Conservation (phyloP, 192 early-diverging fungal species). For the Backusella luteola region DNA sequence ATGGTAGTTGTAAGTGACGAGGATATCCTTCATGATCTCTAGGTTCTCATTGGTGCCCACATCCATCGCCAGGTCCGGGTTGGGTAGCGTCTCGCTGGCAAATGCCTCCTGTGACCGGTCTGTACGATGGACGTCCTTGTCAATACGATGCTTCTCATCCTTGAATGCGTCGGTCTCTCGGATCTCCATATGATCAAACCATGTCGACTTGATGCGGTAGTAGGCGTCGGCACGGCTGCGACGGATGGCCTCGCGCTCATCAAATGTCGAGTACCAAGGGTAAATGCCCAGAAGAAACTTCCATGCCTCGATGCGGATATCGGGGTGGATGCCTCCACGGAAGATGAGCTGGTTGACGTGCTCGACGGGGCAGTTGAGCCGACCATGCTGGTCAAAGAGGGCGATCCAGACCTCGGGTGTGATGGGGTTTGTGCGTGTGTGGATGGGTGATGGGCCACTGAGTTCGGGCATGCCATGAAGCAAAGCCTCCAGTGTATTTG, state of each 20-base stretch:
- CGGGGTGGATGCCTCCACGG: conserved; percentile 75
- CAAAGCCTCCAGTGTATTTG: background rate
- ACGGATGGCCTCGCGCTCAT: conserved; percentile 67
- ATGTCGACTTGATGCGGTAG: conserved; percentile 63
- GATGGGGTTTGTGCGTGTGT: conserved; percentile 47
- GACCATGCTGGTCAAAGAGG: conserved; percentile 59
- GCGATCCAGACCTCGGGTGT: conserved; percentile 69
- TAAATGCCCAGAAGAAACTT: conserved; percentile 87
- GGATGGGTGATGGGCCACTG: background rate
- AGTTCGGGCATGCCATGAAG: conserved; percentile 7
- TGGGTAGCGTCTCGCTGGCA: conserved; percentile 59
- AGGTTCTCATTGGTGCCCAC: conserved; percentile 72
- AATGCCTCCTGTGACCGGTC: conserved; percentile 85
- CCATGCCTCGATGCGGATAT: conserved; percentile 87
- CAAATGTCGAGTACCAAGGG: conserved; percentile 80
- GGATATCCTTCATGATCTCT: conserved; percentile 85
- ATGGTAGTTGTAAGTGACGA: conserved; percentile 90
- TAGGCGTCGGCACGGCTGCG: conserved; percentile 56
- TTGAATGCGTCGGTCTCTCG: conserved; percentile 52
- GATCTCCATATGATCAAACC: conserved; percentile 63
- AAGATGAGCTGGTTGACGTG: conserved; percentile 62
- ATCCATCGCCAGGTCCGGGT: conserved; percentile 41
- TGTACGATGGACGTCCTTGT: conserved; percentile 96
- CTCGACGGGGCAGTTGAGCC: conserved; percentile 45
- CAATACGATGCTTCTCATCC: conserved; percentile 69